These are phyloP conservation scores for Scedosporium dehoogii DNA, from an alignment of 2,329 filamentous ascomycete genomes.

Conservation along the genomic window DNA sequence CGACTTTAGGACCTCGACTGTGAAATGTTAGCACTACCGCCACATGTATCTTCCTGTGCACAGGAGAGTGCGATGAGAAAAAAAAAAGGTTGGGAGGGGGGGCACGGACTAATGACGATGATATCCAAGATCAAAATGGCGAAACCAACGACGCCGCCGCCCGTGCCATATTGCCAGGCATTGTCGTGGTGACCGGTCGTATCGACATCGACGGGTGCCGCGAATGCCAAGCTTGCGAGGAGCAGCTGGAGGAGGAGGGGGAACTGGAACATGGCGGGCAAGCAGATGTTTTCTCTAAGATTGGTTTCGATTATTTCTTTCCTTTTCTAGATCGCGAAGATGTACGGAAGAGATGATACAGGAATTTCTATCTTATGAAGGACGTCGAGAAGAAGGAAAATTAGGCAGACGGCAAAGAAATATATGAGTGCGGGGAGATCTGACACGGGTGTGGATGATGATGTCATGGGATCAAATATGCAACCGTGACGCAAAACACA, in stretches of 20 bases:
- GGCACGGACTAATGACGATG: slow-evolving; percentile 47
- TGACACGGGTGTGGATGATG: no score
- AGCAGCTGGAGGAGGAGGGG: slow-evolving; percentile 20
- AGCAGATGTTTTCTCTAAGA: background rate
- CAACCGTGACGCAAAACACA: no score
- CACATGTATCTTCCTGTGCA: background rate
- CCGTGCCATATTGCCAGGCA: slow-evolving; percentile 49
- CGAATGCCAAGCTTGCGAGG: slow-evolving; percentile 39
- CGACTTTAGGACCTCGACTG: slow-evolving; percentile 56
- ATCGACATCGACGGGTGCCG: slow-evolving; percentile 29
- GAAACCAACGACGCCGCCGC: slow-evolving; percentile 51
- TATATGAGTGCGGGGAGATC: no score
- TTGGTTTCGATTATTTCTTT: no score
- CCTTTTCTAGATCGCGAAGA: no score
- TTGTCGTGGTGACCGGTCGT: slow-evolving; percentile 20
- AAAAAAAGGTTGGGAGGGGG: no score
- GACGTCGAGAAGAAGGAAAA: no score
- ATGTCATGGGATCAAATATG: no score
- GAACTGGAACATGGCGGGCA: background rate
- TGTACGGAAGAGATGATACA: no score
- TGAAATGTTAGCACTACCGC: background rate
- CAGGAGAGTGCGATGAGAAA: background rate
- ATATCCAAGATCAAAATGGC: slow-evolving; percentile 53
- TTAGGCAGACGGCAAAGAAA: no score
- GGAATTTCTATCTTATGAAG: no score